phyloP scores from a whole-genome alignment of 371 early-diverging fungal genomes.

The Choanephora cucurbitarum region DNA sequence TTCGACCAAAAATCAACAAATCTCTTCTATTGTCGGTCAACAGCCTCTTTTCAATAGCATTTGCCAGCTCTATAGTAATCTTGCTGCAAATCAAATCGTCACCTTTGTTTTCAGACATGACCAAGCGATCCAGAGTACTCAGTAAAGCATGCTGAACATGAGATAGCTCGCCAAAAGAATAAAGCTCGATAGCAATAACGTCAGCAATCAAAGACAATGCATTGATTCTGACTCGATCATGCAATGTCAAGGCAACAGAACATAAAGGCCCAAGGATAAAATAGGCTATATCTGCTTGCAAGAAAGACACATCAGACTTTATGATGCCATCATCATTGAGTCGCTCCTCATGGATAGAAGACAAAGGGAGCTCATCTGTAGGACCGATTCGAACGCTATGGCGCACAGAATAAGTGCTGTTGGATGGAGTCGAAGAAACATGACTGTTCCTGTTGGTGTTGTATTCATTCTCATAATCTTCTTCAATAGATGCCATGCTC shows the following conservation, averaged over 20 bases:
- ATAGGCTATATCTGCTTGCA: slow-evolving; percentile 55
- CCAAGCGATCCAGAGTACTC: slow-evolving; percentile 62
- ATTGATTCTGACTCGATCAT: slow-evolving; percentile 57
- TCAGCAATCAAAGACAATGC: slow-evolving; percentile 62
- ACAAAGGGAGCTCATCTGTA: slow-evolving; percentile 18
- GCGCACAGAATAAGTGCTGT: slow-evolving; percentile 3
- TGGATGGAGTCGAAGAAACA: not conserved
- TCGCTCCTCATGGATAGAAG: slow-evolving; percentile 17
- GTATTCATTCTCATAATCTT: slow-evolving; percentile 15
- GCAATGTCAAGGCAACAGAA: slow-evolving; percentile 60
- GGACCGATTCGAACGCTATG: slow-evolving; percentile 26
- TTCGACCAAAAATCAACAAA: slow-evolving; percentile 26
- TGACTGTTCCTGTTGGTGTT: not conserved
- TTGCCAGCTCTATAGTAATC: slow-evolving; percentile 34
- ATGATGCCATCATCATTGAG: not conserved
- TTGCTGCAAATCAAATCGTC: slow-evolving; percentile 43
- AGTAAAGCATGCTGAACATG: slow-evolving; percentile 62
- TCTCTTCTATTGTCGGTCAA: slow-evolving; percentile 20
- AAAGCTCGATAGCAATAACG: slow-evolving; percentile 65
- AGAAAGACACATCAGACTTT: slow-evolving; percentile 16
- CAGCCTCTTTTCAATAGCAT: slow-evolving; percentile 32
- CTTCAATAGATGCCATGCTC: slow-evolving; percentile 25
- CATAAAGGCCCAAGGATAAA: slow-evolving; percentile 64
- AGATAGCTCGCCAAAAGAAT: slow-evolving; percentile 49
- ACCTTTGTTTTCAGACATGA: slow-evolving; percentile 62